Percentiles rank a stretch among this genome's conserved stretches.
Conservation (phyloP, 345 rosid species). For the Eucalyptus lansdowneana region DNA sequence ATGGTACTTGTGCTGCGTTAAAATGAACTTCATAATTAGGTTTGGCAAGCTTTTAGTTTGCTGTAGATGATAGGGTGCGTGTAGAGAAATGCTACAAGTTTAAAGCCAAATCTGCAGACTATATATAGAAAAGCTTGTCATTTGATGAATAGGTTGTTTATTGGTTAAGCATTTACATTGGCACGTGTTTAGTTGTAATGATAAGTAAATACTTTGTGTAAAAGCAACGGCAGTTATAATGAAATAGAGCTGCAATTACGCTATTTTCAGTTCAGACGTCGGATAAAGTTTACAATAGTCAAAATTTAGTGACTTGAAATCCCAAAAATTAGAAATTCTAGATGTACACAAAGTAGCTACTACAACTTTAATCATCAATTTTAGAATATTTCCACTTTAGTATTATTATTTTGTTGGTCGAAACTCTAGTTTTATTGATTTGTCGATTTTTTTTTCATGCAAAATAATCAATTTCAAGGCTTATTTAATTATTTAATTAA, state of each 20-base stretch:
- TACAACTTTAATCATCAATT: not conserved
- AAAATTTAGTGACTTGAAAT: not conserved
- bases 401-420: no score
- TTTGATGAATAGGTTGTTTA: not conserved
- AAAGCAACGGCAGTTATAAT: not conserved
- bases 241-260: not conserved
- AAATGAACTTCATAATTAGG: not conserved
- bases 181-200: not conserved
- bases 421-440: not conserved
- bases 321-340: not conserved
- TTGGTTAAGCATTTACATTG: not conserved
- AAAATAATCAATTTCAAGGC: not conserved
- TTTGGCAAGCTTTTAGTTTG: not conserved
- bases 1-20: not conserved
- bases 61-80: not conserved
- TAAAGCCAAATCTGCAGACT: not conserved
- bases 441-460: not conserved
- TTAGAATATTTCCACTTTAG: not conserved
- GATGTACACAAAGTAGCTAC: not conserved
- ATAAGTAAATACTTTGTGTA: not conserved
- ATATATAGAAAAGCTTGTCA: not conserved
- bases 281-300: not conserved
- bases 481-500: not conserved
- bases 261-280: not conserved
- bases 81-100: not conserved